phyloP scores from a whole-genome alignment of 176 grass and related monocot genomes.

The Aegilops tauschii region DNA sequence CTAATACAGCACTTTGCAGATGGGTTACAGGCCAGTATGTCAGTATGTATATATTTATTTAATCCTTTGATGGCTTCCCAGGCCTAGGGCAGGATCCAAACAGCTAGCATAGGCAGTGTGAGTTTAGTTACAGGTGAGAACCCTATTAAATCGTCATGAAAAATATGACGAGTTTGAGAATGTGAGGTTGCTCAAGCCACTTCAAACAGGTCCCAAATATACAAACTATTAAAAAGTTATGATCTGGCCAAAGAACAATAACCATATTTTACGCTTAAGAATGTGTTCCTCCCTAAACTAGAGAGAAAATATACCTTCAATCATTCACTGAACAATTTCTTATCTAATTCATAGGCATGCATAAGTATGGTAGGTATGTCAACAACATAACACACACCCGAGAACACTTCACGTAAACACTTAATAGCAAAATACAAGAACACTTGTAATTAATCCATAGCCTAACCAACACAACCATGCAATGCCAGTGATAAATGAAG shows the following conservation, averaged over 20 bases:
- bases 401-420: not conserved
- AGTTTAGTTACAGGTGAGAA: conserved; percentile 6
- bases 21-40: too few relatives aligned
- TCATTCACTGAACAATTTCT: not conserved
- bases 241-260: not conserved
- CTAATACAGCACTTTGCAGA: too few relatives aligned
- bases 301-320: not conserved
- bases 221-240: not conserved
- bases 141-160: not conserved
- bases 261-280: conserved; percentile 4
- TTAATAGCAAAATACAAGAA: not conserved
- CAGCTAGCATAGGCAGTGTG: not conserved
- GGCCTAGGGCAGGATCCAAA: too few relatives aligned
- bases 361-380: not conserved
- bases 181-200: not conserved
- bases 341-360: not conserved
- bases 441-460: too few relatives aligned
- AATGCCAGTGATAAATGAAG: too few relatives aligned
- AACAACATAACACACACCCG: not conserved
- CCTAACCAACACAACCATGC: too few relatives aligned
- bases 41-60: too few relatives aligned
- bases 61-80: too few relatives aligned
- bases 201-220: not conserved
- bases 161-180: conserved; percentile 5
- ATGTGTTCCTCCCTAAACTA: not conserved